Conservation (phyloP, 2,329 filamentous ascomycete genomes). For the Cadophora luteo-olivacea region DNA sequence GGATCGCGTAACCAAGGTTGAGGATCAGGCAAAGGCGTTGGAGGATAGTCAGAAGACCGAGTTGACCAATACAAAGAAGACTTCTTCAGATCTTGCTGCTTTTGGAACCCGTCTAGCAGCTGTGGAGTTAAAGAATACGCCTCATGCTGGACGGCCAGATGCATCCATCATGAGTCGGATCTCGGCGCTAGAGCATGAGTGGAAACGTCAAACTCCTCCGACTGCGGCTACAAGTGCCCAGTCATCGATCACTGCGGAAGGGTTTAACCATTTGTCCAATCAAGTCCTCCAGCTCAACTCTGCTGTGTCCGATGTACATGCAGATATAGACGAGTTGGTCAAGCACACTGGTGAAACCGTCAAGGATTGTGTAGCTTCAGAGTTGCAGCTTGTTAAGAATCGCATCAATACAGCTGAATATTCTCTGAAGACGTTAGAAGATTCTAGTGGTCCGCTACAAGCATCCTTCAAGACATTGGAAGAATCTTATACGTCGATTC, state of each 20-base stretch:
- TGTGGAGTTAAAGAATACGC: not conserved
- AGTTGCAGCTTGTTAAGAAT: not conserved
- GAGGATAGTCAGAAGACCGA: not conserved
- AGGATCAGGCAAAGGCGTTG: not conserved
- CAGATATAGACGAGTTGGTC: not conserved
- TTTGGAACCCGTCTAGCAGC: not conserved
- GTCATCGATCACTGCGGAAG: not conserved
- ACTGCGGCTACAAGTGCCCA: not conserved
- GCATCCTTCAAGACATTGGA: not conserved
- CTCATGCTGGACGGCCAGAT: not conserved
- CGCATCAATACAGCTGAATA: not conserved
- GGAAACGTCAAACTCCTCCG: not conserved
- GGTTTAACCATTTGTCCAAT: not conserved
- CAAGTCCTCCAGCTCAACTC: not conserved
- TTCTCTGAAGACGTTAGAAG: not conserved
- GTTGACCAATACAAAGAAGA: not conserved
- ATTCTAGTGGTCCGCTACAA: not conserved
- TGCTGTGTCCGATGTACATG: not conserved
- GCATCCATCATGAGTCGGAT: not conserved
- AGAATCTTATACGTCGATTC: not conserved
- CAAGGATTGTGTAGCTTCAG: not conserved
- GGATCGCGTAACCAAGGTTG: not conserved
- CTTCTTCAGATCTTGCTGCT: not conserved
- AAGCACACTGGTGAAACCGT: not conserved
- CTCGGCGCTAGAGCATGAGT: not conserved